Conservation (phyloP, 495 filamentous ascomycete genomes). For the Daldinia vernicosa region DNA sequence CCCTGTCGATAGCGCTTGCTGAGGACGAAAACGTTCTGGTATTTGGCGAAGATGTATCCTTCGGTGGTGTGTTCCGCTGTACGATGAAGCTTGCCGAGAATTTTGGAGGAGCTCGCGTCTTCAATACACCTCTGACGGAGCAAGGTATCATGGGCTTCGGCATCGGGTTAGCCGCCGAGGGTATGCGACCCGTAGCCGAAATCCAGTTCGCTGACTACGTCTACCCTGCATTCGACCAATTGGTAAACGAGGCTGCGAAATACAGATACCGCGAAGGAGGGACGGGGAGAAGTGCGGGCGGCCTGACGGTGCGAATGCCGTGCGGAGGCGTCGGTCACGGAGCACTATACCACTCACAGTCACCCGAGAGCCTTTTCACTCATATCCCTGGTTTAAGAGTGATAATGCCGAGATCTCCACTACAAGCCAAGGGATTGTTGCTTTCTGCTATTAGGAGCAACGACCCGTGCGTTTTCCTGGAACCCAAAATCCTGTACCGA, state of each 20-base stretch:
- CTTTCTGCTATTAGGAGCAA: constrained; percentile 82
- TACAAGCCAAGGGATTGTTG: constrained; percentile 92
- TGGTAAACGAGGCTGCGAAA: constrained; percentile 97
- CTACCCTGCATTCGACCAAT: constrained; percentile 95
- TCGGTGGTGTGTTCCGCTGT: constrained; percentile 96
- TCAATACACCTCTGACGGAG: constrained; percentile 95
- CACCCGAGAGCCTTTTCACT: constrained; percentile 89
- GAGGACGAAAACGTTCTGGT: constrained; percentile 86
- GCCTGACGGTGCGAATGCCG: constrained; percentile 93
- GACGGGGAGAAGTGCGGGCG: constrained; percentile 73
- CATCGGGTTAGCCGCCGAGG: constrained; percentile 87
- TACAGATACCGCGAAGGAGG: constrained; percentile 85
- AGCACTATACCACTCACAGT: constrained; percentile 94
- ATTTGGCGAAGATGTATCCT: constrained; percentile 97
- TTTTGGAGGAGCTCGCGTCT: constrained; percentile 89
- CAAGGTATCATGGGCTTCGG: constrained; percentile 96
- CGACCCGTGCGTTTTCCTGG: constrained; percentile 95
- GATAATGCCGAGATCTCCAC: constrained; percentile 87
- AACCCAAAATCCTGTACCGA: constrained; percentile 94
- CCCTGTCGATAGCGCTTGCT: constrained; percentile 80
- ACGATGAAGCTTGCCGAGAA: constrained; percentile 87
- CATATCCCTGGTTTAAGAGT: constrained; percentile 91
- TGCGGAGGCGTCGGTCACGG: constrained; percentile 96
- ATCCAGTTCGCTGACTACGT: constrained; percentile 99
- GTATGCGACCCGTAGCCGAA: constrained; percentile 93